Base-by-base conservation (phyloP, 2,329 filamentous ascomycete genomes). In the Cadophora gregata region DNA sequence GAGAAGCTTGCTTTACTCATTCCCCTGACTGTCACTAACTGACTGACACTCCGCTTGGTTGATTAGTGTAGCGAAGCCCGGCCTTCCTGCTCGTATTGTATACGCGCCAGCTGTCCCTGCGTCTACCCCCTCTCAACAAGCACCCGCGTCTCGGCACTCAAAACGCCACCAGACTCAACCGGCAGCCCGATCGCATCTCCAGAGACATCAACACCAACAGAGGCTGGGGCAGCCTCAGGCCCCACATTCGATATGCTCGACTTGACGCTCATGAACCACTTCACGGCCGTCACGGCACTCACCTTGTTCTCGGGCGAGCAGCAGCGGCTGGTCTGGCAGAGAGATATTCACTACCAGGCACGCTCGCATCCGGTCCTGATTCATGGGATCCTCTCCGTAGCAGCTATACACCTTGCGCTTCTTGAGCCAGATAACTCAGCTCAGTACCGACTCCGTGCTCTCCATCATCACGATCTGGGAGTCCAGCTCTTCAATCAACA, bases 261-360 rank as follows among this genome's bases (percentile, higher is more conserved):
- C 27, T n/a, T 61, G 27, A 61, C 59, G 27, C 59, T 61, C 19
- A 61, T 61, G 59, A 50, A 50, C 19, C 59, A 61, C 19, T 61
- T 50, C 25, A 61, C 59, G 5, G 59, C 59, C 25, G 45, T 61
- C 27, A 61, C 59, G 1, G 42, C 59, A 2, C 42, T 61, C 45
- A 51, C 10, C 29, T 19, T 61, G 59, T 61, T 61, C 21, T 27
- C 59, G 19, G 59, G 59, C 1, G 45, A 61, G 10, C 14, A 48
- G 33, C 59, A 61, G n/a, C 45, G 21, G 25, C 27, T 33, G 3
- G 42, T 50, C 14, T 61, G 59, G 59, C 59, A 61, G 24, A 61
- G 25, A 50, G 45, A 61, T 14, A 61, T 61, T 31, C 59, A 47
- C 27, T 33, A 51, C 10, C 25, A 51, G 19, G 59, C 59, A 4